Evolutionary conservation across 768 basidiomycete species (phyloP), one percentile per base, ranked within the genome.

Genomic region (Obba rivulosa): DNA sequence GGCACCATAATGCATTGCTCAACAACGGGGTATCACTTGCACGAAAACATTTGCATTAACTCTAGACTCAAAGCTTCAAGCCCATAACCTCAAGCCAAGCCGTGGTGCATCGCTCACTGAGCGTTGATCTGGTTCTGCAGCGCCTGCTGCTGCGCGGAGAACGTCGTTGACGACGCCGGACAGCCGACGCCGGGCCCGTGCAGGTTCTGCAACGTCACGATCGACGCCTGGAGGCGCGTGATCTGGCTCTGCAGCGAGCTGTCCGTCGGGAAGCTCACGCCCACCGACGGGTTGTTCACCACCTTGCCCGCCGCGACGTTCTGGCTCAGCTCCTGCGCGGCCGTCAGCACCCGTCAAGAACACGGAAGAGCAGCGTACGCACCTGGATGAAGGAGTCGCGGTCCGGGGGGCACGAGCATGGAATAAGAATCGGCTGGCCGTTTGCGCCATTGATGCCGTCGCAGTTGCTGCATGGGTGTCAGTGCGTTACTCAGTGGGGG

Each of bases 191-290:
- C 87, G 0, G 82, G 70, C 1, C 84, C 86, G 46, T 75, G 68
- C 36, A 88, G 62, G 64, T 88, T 89, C 67, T 88, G 86, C 17
- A 88, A 69, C 0, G 86, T 85, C 21, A 83, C 75, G 2, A 78
- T 55, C 1, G 80, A 72, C 24, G 83, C 28, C 46, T 77, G 71
- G 48, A 89, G 66, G 22, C 72, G 68, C 36, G 69, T 68, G 38
- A 54, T 60, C 58, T 75, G 71, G 17, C 69, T 69, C 1, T 57
- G 63, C 24, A 54, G 63, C 35, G 66, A 69, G 50, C 62, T 59
- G 46, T 76, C 76, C 0, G 62, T 66, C 11, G 76, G 77, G 66
- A 77, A 78, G 44, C 64, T 60, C 10, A 74, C 42, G 22, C 52
- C 49, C 16, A 77, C 69, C 2, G 68, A 59, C 10, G 85, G 79